Conservation (phyloP, 345 rosid species). For the Bretschneidera sinensis region DNA sequence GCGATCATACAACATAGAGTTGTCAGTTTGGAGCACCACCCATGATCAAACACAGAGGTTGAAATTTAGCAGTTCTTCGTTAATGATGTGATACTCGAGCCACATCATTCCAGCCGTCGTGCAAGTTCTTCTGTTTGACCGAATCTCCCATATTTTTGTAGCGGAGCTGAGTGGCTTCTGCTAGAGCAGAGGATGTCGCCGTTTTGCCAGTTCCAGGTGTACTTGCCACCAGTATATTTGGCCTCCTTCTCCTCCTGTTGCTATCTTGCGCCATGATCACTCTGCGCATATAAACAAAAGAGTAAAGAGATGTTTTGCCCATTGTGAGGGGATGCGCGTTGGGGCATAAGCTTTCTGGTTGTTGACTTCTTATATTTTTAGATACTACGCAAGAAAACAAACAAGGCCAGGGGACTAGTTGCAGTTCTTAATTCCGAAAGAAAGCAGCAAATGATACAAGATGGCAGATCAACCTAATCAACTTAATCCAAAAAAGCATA, state of each 20-base stretch:
- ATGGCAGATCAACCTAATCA: too few species aligned
- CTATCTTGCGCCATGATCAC: constrained; percentile 36
- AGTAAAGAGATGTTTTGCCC: too few species aligned
- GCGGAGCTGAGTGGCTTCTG: constrained; percentile 63
- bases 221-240: constrained; percentile 81
- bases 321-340: too few species aligned
- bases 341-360: too few species aligned
- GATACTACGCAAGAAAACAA: too few species aligned
- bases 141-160: constrained; percentile 78
- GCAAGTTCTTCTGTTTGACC: constrained; percentile 73
- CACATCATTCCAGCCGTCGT: constrained; percentile 89
- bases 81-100: constrained; percentile 62
- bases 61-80: constrained; percentile 59
- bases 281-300: too few species aligned
- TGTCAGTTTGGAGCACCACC: constrained; percentile 80
- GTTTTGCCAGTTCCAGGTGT: constrained; percentile 97
- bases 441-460: too few species aligned
- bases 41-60: constrained; percentile 51
- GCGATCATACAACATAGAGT: constrained; percentile 67
- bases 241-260: constrained; percentile 49
- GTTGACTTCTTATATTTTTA: too few species aligned
- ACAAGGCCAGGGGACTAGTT: too few species aligned
- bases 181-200: constrained; percentile 63
- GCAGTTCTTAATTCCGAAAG: too few species aligned
- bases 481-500: too few species aligned